Conservation (phyloP, 1,139 yeast species). For the Kluyveromyces sp. region DNA sequence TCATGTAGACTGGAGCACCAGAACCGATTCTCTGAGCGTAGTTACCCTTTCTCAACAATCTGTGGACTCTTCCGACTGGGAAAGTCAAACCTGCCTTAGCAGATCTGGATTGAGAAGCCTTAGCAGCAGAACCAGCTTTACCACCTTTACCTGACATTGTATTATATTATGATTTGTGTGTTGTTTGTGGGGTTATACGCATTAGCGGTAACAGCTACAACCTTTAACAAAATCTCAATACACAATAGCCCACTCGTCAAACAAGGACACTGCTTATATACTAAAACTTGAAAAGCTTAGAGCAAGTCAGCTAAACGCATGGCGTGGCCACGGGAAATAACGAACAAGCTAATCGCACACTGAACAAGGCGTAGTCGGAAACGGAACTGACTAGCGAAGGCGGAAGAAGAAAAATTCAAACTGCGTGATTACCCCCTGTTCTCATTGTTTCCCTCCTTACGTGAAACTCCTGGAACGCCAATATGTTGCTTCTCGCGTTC, state of each 20-base stretch:
- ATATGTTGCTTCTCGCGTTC: conserved; percentile 15
- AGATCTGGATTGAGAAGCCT: conserved; percentile 95
- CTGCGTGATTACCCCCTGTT: conserved; percentile 9
- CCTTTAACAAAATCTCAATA: no score
- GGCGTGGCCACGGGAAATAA: no score
- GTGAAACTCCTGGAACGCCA: conserved; percentile 29
- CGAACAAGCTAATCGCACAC: no score
- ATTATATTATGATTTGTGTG: conserved; percentile 15
- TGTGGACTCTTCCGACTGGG: conserved; percentile 99
- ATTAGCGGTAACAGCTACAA: not conserved
- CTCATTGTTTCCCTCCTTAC: conserved; percentile 18
- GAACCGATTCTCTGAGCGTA: conserved; percentile 99
- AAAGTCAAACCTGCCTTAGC: conserved; percentile 97
- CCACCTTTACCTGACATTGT: conserved; percentile 98
- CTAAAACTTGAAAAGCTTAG: no score
- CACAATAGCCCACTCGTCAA: no score
- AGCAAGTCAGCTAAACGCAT: no score
- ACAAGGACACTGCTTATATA: not conserved
- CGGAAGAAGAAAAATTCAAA: no score
- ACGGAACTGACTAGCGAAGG: no score
- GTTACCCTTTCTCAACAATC: conserved; percentile 95
- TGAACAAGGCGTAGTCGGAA: no score
- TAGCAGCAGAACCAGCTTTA: conserved; percentile 87
- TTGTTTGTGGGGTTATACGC: conserved; percentile 1
- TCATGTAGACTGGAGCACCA: conserved; percentile 93